These are phyloP conservation scores for Penicillium samsonianum DNA, from an alignment of 495 filamentous ascomycete genomes.

Conservation along the genomic window DNA sequence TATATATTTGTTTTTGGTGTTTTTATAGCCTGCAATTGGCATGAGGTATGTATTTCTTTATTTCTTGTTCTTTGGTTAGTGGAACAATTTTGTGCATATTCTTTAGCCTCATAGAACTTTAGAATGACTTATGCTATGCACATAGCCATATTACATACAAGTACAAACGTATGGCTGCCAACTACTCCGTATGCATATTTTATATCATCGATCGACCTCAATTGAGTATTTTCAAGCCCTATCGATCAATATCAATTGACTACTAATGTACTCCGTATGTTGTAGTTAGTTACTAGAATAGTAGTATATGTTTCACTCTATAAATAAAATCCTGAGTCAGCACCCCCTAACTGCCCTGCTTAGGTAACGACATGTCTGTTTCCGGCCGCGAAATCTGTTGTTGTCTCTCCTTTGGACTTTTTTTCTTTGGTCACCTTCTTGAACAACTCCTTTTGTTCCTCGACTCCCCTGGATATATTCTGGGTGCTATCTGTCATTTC, in stretches of 20 bases:
- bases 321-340: conserved; percentile 19
- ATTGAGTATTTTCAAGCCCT: neutral
- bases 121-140: neutral
- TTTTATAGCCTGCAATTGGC: neutral
- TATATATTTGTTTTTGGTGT: neutral
- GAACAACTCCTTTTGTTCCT: conserved; percentile 4
- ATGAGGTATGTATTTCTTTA: neutral
- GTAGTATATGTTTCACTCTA: neutral
- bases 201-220: neutral
- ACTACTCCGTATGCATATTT: neutral
- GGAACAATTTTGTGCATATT: neutral
- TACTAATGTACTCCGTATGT: neutral
- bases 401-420: conserved; percentile 13
- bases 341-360: conserved; percentile 17
- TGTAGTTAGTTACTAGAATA: no score
- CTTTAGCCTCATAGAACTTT: neutral
- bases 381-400: conserved; percentile 30
- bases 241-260: neutral
- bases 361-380: conserved; percentile 19
- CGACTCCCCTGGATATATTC: conserved; percentile 6
- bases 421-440: conserved; percentile 12
- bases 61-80: neutral
- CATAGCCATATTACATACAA: neutral
- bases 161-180: neutral
- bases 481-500: conserved; percentile 13